Percentiles rank a stretch among this genome's conserved stretches.
Conservation (phyloP, 345 rosid genomes). For the Citrus inodora region DNA sequence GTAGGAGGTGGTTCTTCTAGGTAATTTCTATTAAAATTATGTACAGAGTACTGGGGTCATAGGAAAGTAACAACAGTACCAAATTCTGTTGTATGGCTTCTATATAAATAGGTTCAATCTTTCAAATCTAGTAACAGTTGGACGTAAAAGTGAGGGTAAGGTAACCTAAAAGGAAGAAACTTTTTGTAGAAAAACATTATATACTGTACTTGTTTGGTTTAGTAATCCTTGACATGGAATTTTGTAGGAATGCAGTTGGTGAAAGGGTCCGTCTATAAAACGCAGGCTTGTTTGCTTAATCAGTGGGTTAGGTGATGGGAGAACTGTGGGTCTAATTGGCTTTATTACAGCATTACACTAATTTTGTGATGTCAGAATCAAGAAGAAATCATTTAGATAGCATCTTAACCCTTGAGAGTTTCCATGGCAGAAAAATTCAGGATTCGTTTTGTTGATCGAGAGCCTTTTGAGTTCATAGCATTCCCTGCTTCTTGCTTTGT, state of each 20-base stretch:
- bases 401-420: background rate
- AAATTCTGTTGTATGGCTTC: background rate
- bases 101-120: background rate
- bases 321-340: background rate
- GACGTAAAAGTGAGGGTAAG: background rate
- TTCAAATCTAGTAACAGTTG: background rate
- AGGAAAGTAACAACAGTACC: background rate
- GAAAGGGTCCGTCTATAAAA: background rate
- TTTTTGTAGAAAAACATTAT: background rate
- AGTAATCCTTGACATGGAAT: background rate
- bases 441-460: background rate
- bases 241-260: background rate
- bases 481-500: background rate
- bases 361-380: background rate
- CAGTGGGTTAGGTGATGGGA: background rate
- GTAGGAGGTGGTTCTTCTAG: background rate
- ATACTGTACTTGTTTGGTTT: background rate
- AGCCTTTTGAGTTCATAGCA: background rate
- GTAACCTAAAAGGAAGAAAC: background rate
- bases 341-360: background rate
- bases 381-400: background rate
- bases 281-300: background rate
- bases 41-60: background rate
- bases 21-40: background rate
- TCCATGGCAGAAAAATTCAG: background rate